Evolutionary conservation across 1,284 basidiomycete genomes (phyloP), one percentile per base, ranked within the genome.

Genomic region (Ustilago trichophora): DNA sequence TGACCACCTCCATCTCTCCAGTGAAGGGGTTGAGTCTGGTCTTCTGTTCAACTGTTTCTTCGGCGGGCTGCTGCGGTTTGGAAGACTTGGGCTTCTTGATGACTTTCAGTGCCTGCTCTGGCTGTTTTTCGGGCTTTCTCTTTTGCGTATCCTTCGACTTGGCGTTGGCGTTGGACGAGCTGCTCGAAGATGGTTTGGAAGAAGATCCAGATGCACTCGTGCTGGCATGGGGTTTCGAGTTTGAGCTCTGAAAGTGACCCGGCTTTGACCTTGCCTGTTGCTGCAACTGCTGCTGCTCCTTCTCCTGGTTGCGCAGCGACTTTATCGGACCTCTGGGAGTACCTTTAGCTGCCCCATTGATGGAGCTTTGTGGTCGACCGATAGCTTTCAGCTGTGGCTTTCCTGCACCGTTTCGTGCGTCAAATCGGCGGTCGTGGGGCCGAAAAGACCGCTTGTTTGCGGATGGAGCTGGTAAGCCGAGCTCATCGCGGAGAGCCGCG

Each of bases 401-500:
- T 9, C 49, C 41, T 3, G 40, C 24, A 12, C 35, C 18, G 3
- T 35, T 19, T 19, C 22, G 43, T 3, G 43, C 25, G 25, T 46
- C 40, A 45, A 50, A 48, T 3, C 54, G 41, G 32, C 58, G 41
- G 32, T 57, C 41, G 10, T 63, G 59, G 2, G 56, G 48, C 4
- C 51, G 51, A 16, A 60, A 60, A 29, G 46, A 25, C n/a, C 49
- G 62, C 35, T 41, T 54, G 21, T 37, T 32, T 9, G 45, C 27
- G 6, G 38, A 51, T 6, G 45, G 40, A n/a, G 57, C 45, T 16
- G 65, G 50, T n/a, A 78, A 34, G 3, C 78, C 78, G 13, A 80
- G 70, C 60, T 79, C 78, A 24, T 75, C 72, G 12, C 73, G 63
- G 8, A 80, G 62, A 13, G 73, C 72, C 4, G 69, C 76, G 2